These are phyloP conservation scores for Hanseniaspora singularis DNA, from an alignment of 805 yeast species.

Conservation along the genomic window DNA sequence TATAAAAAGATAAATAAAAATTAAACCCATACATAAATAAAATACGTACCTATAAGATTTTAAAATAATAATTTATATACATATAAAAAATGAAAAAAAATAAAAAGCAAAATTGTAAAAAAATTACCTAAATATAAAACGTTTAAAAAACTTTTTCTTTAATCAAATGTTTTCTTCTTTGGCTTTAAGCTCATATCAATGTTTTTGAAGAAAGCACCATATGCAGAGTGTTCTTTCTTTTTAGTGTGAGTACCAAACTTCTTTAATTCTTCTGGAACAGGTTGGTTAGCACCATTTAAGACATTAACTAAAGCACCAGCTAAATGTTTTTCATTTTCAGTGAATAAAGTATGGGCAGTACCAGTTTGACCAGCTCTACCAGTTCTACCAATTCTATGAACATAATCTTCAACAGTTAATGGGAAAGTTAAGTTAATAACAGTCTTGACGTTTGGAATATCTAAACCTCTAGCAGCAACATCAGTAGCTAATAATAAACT, in stretches of 20 bases:
- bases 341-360: constrained; percentile 86
- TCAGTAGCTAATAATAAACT: constrained; percentile 86
- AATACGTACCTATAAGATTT: too few species aligned
- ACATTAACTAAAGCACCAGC: constrained; percentile 91
- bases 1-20: too few species aligned
- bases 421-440: constrained; percentile 95
- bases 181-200: constrained; percentile 76
- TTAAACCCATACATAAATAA: too few species aligned
- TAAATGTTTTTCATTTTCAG: constrained; percentile 91
- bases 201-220: constrained; percentile 93
- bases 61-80: too few species aligned
- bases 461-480: constrained; percentile 96
- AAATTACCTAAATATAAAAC: too few species aligned
- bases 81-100: too few species aligned
- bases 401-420: constrained; percentile 89
- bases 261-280: constrained; percentile 86
- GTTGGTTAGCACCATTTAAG: constrained; percentile 84
- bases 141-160: too few species aligned
- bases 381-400: constrained; percentile 94
- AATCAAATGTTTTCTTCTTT: constrained; percentile 79
- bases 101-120: too few species aligned
- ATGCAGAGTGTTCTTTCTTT: constrained; percentile 94
- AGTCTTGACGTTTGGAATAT: constrained; percentile 91
- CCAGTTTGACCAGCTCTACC: constrained; percentile 97
- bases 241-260: constrained; percentile 97